Evolutionary conservation across 169 alveolate species (phyloP), one percentile per base, ranked within the genome.

Genomic region (Cryptosporidium baileyi): DNA sequence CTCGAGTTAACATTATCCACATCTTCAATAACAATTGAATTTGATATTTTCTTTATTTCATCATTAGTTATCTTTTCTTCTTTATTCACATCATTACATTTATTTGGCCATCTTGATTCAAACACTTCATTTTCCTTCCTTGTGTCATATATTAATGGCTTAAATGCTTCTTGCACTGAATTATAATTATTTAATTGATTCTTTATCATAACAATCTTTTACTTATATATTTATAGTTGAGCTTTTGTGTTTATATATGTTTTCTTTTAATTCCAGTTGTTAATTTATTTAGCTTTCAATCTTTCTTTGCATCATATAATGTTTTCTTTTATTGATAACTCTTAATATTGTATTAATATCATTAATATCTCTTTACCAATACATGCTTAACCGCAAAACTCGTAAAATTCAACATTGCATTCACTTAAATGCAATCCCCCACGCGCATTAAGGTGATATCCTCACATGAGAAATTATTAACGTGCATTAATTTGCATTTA

Each of bases 321-420:
- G 1, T 30, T 74, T 40, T 19, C 34, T 54, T 74, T 19, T 74
- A 19, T 17, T 17, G 32, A 32, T 51, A 52, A 24, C 43, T 15
- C 24, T 22, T 51, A 15, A 47, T 32, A 22, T 13, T 22, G 30
- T 5, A 19, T 19, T 38, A 74, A 26, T 54, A 51, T 54, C 65
- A 74, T 26, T 43, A 54, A 54, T 38, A 38, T 36, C 57, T 45
- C 59, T 40, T 51, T 34, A 32, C 49, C 57, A 74, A 74, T 74
- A 74, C 85, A 74, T 74, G 85, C 85, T 74, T 47, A 59, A 41
- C 85, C 85, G 85, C 85, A 74, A 74, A 74, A 74, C 85, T 74
- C 85, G 85, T 74, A 74, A 74, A 57, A 74, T 74, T 74, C 74
- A 74, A 61, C 63, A 28, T 74, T 54, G 19, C 85, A 74, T 74